Percentiles rank a stretch among this genome's conserved stretches.
Evolutionary conservation across 192 early-diverging fungal species (phyloP).

Genomic region (Coemansia sp.): DNA sequence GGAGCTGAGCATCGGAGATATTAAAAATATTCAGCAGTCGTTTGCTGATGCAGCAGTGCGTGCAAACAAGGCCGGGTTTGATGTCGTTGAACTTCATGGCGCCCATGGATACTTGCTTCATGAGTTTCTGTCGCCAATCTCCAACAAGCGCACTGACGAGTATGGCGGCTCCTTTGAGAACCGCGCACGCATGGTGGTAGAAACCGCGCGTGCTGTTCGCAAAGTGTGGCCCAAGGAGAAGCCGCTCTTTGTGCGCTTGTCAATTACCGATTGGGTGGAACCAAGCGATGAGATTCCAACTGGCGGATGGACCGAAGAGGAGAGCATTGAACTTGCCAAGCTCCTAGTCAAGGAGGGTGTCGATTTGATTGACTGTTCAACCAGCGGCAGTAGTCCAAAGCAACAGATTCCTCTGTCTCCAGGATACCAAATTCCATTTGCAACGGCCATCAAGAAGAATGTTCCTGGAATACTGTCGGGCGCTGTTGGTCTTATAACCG

Average conservation of each 20-base stretch:
- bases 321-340: constrained; percentile 65
- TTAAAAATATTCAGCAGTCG: constrained; percentile 60
- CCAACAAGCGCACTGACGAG: constrained; percentile 85
- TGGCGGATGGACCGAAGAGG: constrained; percentile 72
- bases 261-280: constrained; percentile 70
- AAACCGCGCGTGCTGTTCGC: constrained; percentile 65
- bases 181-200: constrained; percentile 73
- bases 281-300: constrained; percentile 42
- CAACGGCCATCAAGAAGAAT: constrained; percentile 61
- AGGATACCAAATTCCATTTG: constrained; percentile 72
- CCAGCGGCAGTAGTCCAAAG: constrained; percentile 66
- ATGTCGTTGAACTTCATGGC: constrained; percentile 86
- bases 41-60: constrained; percentile 70
- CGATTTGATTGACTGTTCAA: constrained; percentile 84
- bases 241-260: constrained; percentile 84
- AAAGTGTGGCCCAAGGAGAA: constrained; percentile 74
- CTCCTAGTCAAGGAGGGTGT: constrained; percentile 67
- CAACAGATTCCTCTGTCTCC: constrained; percentile 54
- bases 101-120: constrained; percentile 90
- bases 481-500: constrained; percentile 73
- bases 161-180: constrained; percentile 94
- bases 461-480: constrained; percentile 60
- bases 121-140: constrained; percentile 75
- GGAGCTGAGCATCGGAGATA: constrained; percentile 66
- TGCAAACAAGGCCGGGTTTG: constrained; percentile 79